Evolutionary conservation across 2,329 filamentous ascomycete genomes (phyloP).

Genomic region (Sporothrix inflata): DNA sequence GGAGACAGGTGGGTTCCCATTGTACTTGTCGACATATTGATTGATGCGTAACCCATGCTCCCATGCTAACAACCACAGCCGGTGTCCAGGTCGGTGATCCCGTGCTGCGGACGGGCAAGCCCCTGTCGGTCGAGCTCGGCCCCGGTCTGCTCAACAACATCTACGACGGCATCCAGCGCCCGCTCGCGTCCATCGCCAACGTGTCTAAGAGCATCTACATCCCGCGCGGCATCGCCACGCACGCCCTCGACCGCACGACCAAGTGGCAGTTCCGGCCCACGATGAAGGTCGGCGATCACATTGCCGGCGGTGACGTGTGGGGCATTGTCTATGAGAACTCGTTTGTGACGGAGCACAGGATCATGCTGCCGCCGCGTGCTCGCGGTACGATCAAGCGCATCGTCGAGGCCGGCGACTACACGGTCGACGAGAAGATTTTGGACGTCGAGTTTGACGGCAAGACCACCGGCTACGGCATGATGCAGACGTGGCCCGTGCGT

Average conservation of each 20-base stretch:
- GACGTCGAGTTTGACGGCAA: slow-evolving; percentile 97
- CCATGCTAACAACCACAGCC: slow-evolving; percentile 60
- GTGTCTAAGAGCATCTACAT: slow-evolving; percentile 92
- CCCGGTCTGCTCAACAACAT: slow-evolving; percentile 98
- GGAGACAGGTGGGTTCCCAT: slow-evolving; percentile 76
- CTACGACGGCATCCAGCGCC: slow-evolving; percentile 98
- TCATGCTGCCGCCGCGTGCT: slow-evolving; percentile 86
- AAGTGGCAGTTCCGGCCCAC: slow-evolving; percentile 96
- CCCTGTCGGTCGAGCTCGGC: slow-evolving; percentile 93
- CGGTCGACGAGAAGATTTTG: slow-evolving; percentile 89
- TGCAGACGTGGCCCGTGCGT: slow-evolving; percentile 98
- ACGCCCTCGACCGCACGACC: slow-evolving; percentile 85
- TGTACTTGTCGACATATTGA: background rate
- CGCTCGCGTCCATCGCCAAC: slow-evolving; percentile 80
- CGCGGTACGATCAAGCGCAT: slow-evolving; percentile 92
- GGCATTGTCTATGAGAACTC: slow-evolving; percentile 96
- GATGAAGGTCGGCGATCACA: slow-evolving; percentile 94
- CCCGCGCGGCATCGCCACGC: slow-evolving; percentile 86
- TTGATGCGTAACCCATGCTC: no score
- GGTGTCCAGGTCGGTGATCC: slow-evolving; percentile 96
- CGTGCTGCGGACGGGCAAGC: slow-evolving; percentile 87
- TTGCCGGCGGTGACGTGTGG: slow-evolving; percentile 95
- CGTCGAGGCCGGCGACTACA: slow-evolving; percentile 86
- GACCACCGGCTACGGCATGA: slow-evolving; percentile 94
- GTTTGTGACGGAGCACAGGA: slow-evolving; percentile 89